Evolutionary conservation across 352 stramenopile genomes (phyloP).

Genomic region (Phytophthora constricta): DNA sequence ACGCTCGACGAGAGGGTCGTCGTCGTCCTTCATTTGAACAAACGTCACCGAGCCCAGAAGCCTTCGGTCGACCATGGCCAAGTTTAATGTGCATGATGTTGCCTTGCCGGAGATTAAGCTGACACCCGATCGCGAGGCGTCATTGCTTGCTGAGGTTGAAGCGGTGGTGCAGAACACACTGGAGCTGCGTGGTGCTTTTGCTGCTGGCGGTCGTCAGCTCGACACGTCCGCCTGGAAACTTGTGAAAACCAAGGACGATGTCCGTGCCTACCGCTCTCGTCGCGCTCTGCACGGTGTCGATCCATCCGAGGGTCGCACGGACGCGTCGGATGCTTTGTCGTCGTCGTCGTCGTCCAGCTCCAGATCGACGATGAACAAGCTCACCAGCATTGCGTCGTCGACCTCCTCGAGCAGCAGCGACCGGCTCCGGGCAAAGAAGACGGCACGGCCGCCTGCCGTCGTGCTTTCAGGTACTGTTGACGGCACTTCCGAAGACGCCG

Average conservation of each 20-base stretch:
- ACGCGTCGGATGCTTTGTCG: constrained; percentile 30
- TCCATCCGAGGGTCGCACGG: constrained; percentile 22
- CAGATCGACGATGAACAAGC: constrained; percentile 35
- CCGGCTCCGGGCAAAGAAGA: constrained; percentile 29
- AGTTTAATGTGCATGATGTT: constrained; percentile 50
- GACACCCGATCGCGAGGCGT: constrained; percentile 23
- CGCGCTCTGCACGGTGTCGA: constrained; percentile 35
- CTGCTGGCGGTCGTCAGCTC: constrained; percentile 38
- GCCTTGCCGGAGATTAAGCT: constrained; percentile 36
- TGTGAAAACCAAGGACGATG: constrained; percentile 45
- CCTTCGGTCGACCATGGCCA: constrained; percentile 29
- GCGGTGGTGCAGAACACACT: constrained; percentile 44
- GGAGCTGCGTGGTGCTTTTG: constrained; percentile 40
- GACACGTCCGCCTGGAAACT: constrained; percentile 49
- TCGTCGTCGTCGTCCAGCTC: constrained; percentile 38
- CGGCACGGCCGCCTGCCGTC: constrained; percentile 35
- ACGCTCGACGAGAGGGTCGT: constrained; percentile 13
- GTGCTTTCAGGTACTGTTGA: constrained; percentile 47
- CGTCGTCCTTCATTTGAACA: constrained; percentile 37
- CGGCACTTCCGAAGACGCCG: constrained; percentile 50
- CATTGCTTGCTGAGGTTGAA: constrained; percentile 38
- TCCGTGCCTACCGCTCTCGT: constrained; percentile 46
- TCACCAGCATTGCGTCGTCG: constrained; percentile 21
- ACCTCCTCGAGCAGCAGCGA: constrained; percentile 30
- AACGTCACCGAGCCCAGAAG: constrained; percentile 33